Evolutionary conservation across 352 stramenopile species (phyloP).

Genomic region (Phytophthora cactorum): DNA sequence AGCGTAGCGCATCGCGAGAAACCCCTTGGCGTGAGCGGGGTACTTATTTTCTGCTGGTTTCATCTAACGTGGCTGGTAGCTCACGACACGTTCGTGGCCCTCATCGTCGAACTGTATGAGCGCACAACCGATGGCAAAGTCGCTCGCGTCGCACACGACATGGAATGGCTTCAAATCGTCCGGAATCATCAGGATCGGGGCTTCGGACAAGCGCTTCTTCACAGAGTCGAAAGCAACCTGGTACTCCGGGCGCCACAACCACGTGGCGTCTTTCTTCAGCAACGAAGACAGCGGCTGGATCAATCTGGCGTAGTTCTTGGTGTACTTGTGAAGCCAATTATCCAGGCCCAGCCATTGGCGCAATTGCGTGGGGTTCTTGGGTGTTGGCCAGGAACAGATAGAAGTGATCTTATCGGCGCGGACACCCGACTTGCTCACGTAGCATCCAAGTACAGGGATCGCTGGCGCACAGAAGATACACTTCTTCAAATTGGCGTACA

Average conservation of each 20-base stretch:
- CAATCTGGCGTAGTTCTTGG: neutral
- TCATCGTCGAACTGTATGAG: neutral
- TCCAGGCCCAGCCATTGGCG: neutral
- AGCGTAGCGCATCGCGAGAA: neutral
- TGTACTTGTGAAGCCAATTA: neutral
- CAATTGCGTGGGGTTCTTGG: neutral
- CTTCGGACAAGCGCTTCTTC: neutral
- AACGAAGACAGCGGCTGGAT: neutral
- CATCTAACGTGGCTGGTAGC: neutral
- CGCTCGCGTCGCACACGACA: too few relatives aligned
- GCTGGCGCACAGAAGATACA: neutral
- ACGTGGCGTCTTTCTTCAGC: neutral
- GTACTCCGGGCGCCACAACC: neutral
- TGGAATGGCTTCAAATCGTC: neutral
- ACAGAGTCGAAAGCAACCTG: neutral
- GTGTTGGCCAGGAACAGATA: neutral
- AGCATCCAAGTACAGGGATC: neutral
- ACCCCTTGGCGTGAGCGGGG: neutral
- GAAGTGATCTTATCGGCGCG: neutral
- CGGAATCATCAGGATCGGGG: neutral
- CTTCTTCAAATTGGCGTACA: neutral
- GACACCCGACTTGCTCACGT: neutral
- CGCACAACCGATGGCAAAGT: neutral
- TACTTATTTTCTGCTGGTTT: neutral
- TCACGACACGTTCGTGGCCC: neutral